A percentile compares a stretch with the other conserved stretches of the same genome.
These are phyloP conservation scores for Hyphopichia wangnamkhiaoensis DNA, from an alignment of 1,139 yeast genomes.

Conservation along the genomic window DNA sequence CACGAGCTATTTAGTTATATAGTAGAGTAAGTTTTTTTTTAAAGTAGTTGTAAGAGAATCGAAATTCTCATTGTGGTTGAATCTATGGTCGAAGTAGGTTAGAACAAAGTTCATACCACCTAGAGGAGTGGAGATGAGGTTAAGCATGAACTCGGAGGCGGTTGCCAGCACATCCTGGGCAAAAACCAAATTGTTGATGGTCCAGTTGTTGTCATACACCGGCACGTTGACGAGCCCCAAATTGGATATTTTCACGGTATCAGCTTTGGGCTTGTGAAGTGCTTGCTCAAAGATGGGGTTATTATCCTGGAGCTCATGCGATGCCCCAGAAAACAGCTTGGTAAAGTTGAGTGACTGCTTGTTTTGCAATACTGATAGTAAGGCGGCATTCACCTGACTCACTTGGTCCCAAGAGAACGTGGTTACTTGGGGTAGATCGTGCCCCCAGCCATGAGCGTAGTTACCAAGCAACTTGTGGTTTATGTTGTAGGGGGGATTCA, in stretches of 20 bases:
- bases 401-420: slow-evolving; percentile 41
- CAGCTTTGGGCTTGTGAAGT: slow-evolving; percentile 32
- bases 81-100: slow-evolving; percentile 28
- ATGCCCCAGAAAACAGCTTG: slow-evolving; percentile 20
- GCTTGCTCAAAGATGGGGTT: slow-evolving; percentile 20
- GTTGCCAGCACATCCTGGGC: slow-evolving; percentile 40
- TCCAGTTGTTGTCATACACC: slow-evolving; percentile 18
- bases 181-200: slow-evolving; percentile 33
- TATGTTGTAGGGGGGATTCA: slow-evolving; percentile 16
- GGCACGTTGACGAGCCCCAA: slow-evolving; percentile 34
- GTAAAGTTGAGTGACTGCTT: slow-evolving; percentile 25
- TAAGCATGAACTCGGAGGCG: slow-evolving; percentile 39
- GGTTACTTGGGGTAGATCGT: no score
- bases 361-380: slow-evolving; percentile 22
- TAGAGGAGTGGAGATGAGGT: slow-evolving; percentile 29
- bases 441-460: slow-evolving; percentile 35
- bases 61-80: slow-evolving; percentile 23
- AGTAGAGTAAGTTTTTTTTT: slow-evolving; percentile 18
- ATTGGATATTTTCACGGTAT: slow-evolving; percentile 40
- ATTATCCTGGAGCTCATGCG: slow-evolving; percentile 20
- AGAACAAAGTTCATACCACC: slow-evolving; percentile 42
- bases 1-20: no score
- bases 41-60: slow-evolving; percentile 23
- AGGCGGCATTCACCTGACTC: slow-evolving; percentile 19
- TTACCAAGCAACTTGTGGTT: slow-evolving; percentile 34